These are phyloP conservation scores for Fusarium palustre DNA, from an alignment of 2,329 filamentous ascomycete species.

Conservation along the genomic window DNA sequence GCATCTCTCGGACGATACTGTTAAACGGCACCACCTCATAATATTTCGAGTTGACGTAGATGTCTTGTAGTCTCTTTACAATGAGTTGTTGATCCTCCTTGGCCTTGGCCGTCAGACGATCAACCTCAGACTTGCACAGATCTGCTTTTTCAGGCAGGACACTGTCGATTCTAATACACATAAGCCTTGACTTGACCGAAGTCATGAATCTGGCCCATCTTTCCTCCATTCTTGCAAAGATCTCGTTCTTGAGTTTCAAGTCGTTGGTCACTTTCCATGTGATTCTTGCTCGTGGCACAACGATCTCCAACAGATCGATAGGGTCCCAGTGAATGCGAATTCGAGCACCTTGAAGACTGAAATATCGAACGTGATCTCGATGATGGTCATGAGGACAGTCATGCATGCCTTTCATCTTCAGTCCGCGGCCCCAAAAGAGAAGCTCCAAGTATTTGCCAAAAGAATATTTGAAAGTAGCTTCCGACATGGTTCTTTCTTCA, in stretches of 20 bases:
- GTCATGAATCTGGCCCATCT: conserved; percentile 87
- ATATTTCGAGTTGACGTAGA: conserved; percentile 93
- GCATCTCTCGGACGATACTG: conserved; percentile 85
- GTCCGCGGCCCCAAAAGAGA: conserved; percentile 91
- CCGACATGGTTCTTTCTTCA: conserved; percentile 89
- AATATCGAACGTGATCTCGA: conserved; percentile 91
- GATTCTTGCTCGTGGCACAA: conserved; percentile 88
- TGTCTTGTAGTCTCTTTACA: conserved; percentile 82
- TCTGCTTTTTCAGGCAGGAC: conserved; percentile 89
- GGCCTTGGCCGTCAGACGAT: conserved; percentile 79
- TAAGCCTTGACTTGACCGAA: conserved; percentile 85
- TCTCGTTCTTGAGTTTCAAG: conserved; percentile 89
- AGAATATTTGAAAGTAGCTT: conserved; percentile 96
- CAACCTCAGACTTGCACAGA: conserved; percentile 83
- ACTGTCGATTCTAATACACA: conserved; percentile 90
- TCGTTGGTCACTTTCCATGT: conserved; percentile 99
- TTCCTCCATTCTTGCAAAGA: conserved; percentile 83
- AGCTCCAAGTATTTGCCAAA: conserved; percentile 99
- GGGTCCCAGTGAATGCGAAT: conserved; percentile 92
- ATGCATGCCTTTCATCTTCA: conserved; percentile 78
- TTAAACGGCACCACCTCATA: conserved; percentile 98
- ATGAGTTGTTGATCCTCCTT: conserved; percentile 84
- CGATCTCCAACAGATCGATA: conserved; percentile 92
- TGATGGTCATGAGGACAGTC: conserved; percentile 91
- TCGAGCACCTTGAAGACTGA: conserved; percentile 86